A percentile compares a stretch with the other conserved stretches of the same genome.
Evolutionary conservation across 1,139 yeast species (phyloP).

Genomic region (Blastobotrys proliferans): DNA sequence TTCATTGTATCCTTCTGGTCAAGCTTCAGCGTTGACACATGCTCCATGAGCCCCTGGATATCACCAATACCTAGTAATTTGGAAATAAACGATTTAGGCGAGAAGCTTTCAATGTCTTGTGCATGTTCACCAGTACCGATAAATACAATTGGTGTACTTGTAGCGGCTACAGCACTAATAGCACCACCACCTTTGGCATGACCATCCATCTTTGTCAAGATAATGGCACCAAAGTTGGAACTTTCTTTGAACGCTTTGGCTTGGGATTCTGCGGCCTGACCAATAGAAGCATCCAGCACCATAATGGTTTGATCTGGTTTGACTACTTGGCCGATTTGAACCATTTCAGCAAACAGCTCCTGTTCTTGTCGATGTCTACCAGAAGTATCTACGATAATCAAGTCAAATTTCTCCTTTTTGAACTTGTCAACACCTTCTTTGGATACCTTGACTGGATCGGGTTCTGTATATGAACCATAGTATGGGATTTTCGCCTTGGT

Average conservation of each 20-base stretch:
- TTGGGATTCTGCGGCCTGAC: conserved; percentile 97
- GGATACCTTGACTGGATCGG: conserved; percentile 92
- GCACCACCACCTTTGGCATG: conserved; percentile 99
- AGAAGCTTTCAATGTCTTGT: conserved; percentile 85
- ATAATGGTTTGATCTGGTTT: conserved; percentile 91
- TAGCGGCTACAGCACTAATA: conserved; percentile 96
- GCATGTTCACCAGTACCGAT: conserved; percentile 99
- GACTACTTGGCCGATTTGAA: conserved; percentile 82
- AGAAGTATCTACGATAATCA: conserved; percentile 94
- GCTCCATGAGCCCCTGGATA: conserved; percentile 89
- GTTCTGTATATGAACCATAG: conserved; percentile 92
- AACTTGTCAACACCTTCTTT: conserved; percentile 88
- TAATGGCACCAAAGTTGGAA: conserved; percentile 90
- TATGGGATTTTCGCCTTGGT: conserved; percentile 91
- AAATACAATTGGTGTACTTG: conserved; percentile 91
- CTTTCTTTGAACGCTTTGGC: conserved; percentile 92
- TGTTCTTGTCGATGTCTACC: conserved; percentile 97
- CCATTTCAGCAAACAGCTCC: conserved; percentile 89
- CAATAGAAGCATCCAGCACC: conserved; percentile 97
- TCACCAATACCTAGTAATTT: conserved; percentile 94
- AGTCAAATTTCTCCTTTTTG: conserved; percentile 85
- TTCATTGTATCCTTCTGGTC: conserved; percentile 93
- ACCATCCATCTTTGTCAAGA: conserved; percentile 96
- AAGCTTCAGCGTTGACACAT: conserved; percentile 79
- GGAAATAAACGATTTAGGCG: conserved; percentile 84